Evolutionary conservation across 2,329 filamentous ascomycete species (phyloP).

Genomic region (Magnaporthiopsis rhizophila): DNA sequence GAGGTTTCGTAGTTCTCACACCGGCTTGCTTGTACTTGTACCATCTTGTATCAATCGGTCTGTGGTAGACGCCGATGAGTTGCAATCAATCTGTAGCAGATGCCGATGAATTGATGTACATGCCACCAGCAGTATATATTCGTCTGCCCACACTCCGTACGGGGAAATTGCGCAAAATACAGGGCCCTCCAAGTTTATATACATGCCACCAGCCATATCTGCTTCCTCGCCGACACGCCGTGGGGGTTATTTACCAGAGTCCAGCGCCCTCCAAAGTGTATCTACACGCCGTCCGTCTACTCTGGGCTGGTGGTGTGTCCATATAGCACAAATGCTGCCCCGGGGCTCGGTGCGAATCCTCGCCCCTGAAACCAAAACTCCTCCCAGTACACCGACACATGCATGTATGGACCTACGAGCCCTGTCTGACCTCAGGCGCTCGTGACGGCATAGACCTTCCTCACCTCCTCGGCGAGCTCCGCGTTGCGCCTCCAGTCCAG

Average conservation of each 20-base stretch:
- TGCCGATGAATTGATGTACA: not conserved
- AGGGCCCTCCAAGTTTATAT: not conserved
- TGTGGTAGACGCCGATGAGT: not conserved
- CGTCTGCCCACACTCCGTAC: no score
- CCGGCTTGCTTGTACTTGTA: not conserved
- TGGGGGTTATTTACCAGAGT: not conserved
- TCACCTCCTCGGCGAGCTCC: not conserved
- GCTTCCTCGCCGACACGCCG: no score
- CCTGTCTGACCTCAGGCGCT: not conserved
- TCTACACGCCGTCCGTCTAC: not conserved
- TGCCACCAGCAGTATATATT: not conserved
- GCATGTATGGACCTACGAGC: no score
- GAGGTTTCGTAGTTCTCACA: constrained; percentile 37
- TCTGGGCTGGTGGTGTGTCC: not conserved
- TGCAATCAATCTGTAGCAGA: not conserved
- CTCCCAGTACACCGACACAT: no score
- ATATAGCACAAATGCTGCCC: not conserved
- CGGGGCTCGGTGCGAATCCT: not conserved
- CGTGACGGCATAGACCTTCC: not conserved
- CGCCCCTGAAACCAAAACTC: no score
- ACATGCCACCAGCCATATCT: not conserved
- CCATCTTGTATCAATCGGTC: not conserved
- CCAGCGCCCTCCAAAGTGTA: not conserved
- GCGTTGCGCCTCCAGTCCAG: constrained; percentile 22
- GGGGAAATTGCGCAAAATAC: not conserved